Percentiles rank a stretch among this genome's conserved stretches.
phyloP scores from a whole-genome alignment of 257 asterid genomes.

The Anisodus tanguticus region DNA sequence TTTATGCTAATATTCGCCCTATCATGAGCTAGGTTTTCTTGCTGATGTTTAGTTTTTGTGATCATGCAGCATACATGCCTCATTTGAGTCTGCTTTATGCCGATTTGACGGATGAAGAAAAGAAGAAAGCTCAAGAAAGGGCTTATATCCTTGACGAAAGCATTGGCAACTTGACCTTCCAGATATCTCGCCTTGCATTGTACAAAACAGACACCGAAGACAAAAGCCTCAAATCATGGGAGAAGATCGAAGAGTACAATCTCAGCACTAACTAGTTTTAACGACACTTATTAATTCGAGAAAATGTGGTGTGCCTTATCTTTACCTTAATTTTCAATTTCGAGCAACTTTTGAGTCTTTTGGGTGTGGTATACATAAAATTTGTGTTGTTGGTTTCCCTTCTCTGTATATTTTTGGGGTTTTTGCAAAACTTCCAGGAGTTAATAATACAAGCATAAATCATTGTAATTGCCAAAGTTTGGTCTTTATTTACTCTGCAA shows the following conservation, averaged over 20 bases:
- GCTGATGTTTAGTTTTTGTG: not conserved
- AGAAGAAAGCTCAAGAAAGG: constrained; percentile 70
- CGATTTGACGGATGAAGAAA: constrained; percentile 70
- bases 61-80: constrained; percentile 87
- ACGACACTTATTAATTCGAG: not conserved
- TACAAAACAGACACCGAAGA: constrained; percentile 83
- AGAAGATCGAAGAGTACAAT: constrained; percentile 65
- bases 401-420: not conserved
- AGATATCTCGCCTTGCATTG: constrained; percentile 66
- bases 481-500: not conserved
- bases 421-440: not conserved
- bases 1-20: not conserved
- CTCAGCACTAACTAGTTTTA: constrained; percentile 12
- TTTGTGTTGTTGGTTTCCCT: not conserved
- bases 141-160: constrained; percentile 64
- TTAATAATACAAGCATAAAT: not conserved
- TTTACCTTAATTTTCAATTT: not conserved
- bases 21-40: not conserved
- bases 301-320: not conserved
- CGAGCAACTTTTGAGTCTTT: not conserved
- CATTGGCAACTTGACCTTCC: constrained; percentile 57
- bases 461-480: not conserved
- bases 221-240: constrained; percentile 88
- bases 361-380: too few relatives aligned
- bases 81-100: constrained; percentile 89